phyloP scores from a whole-genome alignment of 2,329 filamentous ascomycete genomes.

The Penicillium sp. region DNA sequence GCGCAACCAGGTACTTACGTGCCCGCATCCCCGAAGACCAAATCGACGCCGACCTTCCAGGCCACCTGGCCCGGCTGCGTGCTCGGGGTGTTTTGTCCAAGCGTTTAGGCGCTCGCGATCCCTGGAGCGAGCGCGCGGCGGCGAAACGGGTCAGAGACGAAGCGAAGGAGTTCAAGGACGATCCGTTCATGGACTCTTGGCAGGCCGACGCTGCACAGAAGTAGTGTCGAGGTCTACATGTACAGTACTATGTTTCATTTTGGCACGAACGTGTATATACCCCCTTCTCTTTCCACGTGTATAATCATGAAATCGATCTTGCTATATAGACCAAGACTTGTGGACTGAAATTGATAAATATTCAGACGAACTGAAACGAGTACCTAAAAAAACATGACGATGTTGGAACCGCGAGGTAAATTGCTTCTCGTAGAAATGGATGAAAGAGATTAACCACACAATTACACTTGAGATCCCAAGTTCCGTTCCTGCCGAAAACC shows the following conservation, averaged over 20 bases:
- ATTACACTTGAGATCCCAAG: neutral
- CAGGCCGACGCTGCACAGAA: neutral
- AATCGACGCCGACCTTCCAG: conserved; percentile 36
- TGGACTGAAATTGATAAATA: neutral
- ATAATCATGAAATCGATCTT: neutral
- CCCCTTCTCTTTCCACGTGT: neutral
- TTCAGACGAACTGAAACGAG: neutral
- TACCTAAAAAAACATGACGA: neutral
- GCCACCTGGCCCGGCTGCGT: conserved; percentile 28
- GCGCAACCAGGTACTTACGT: conserved; percentile 31
- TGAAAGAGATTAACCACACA: neutral
- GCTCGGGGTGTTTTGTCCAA: conserved; percentile 11
- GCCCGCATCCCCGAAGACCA: conserved; percentile 29
- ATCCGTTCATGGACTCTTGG: neutral
- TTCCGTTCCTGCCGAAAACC: neutral
- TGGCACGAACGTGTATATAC: conserved; percentile 10
- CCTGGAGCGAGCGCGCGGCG: neutral
- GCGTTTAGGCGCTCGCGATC: neutral
- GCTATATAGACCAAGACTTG: neutral
- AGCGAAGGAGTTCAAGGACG: neutral
- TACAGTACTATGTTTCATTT: neutral
- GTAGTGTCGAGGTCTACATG: neutral
- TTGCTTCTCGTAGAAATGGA: neutral
- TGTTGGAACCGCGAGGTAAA: neutral
- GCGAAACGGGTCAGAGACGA: neutral